phyloP scores from a whole-genome alignment of 169 alveolate genomes.

The Miamiensis avidus region DNA sequence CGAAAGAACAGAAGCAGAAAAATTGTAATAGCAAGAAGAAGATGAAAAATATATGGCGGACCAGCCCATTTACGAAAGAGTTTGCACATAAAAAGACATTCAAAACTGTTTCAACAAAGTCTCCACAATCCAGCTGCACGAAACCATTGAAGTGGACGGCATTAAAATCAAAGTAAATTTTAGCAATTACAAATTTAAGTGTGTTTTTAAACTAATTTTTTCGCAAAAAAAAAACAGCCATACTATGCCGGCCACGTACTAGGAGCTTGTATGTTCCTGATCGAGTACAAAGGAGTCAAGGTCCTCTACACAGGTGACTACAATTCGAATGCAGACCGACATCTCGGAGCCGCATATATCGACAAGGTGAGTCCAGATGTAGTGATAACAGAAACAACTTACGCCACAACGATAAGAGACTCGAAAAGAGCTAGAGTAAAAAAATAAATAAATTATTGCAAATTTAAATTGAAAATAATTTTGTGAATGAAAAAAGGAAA shows the following conservation, averaged over 20 bases:
- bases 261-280: conserved; percentile 97
- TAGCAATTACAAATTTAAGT: too few relatives aligned
- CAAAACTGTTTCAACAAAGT: conserved; percentile 16
- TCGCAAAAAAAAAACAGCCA: conserved; percentile 82
- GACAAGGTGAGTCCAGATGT: conserved; percentile 94
- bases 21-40: neutral
- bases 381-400: conserved; percentile 96
- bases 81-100: conserved; percentile 6
- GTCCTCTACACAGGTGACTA: conserved; percentile 97
- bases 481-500: conserved; percentile 65
- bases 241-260: conserved; percentile 98
- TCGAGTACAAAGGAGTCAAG: conserved; percentile 90
- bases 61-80: neutral
- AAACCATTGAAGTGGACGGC: conserved; percentile 19
- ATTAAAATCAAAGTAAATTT: conserved; percentile 16
- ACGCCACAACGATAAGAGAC: conserved; percentile 96
- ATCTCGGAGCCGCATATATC: conserved; percentile 95
- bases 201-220: too few relatives aligned
- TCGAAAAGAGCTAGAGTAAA: conserved; percentile 92
- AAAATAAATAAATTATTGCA: conserved; percentile 84
- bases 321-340: conserved; percentile 96
- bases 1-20: neutral
- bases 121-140: conserved; percentile 9
- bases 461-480: conserved; percentile 63
- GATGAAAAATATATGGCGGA: neutral